Evolutionary conservation across 2,329 filamentous ascomycete species (phyloP), one percentile per base, ranked within the genome.

Genomic region (Coniosporium tulheliwenetii): DNA sequence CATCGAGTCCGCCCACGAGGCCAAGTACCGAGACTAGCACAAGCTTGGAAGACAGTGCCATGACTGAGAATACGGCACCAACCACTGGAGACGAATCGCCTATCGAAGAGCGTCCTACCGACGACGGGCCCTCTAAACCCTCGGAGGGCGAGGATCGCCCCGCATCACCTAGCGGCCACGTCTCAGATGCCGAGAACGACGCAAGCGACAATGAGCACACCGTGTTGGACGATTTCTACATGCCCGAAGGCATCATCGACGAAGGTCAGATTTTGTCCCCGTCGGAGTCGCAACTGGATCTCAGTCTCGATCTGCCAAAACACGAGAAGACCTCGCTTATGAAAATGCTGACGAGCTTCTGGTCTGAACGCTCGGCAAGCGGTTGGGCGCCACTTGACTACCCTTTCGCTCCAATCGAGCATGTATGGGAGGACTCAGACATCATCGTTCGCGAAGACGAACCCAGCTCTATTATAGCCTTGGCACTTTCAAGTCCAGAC

Each of bases 401-500:
- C 52, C 93, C 93, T 2, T 73, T 96, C 35, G 59, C 62, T 14
- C 53, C 81, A 37, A 84, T 80, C 12, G 91, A 98, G 56, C 91
- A 98, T 58, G 87, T 98, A 38, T 96, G 96, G 63, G 83, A 86
- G 41, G 87, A 98, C 61, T 93, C 86, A 8, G 85, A 98, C 57
- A 87, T 98, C 47, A 93, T 98, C 49, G 86, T 98, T 32, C 79
- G 91, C 33, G 91, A 98, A 60, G 91, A 98, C 57, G 91, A 98
- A 61, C 91, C 91, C 2, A 95, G 86, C 53, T 96, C 91, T 2
- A 73, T 98, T 34, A 91, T 98, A 52, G 91, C 93, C 0, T 84
- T 98, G 54, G 86, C 89, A 1, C 67, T 98, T 14, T 85, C 81
- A 48, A 93, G 84, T 10, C 75, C 81, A 41, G 86, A 95, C 54